These are phyloP conservation scores for Saccharomycopsis capsularis DNA, from an alignment of 805 yeast genomes.

Conservation along the genomic window DNA sequence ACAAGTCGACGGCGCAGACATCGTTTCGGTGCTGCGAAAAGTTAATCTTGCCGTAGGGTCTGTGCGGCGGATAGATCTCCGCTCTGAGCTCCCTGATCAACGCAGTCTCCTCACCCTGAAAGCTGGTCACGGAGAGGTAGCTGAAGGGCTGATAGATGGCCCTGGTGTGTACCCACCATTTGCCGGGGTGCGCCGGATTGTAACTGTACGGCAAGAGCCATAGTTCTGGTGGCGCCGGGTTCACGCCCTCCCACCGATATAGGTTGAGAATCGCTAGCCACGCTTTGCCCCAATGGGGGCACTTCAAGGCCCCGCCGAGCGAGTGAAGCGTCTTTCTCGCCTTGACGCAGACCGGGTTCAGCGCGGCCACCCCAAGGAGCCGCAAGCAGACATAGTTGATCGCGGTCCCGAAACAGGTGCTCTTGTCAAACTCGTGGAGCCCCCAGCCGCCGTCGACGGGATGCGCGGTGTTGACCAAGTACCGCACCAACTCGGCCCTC, in stretches of 20 bases:
- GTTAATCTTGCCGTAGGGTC: slow-evolving; percentile 57
- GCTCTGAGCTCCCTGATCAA: slow-evolving; percentile 57
- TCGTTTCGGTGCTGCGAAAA: slow-evolving; percentile 68
- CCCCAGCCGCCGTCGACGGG: slow-evolving; percentile 99
- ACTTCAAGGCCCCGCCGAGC: slow-evolving; percentile 84
- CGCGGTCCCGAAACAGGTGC: slow-evolving; percentile 92
- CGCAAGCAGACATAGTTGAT: slow-evolving; percentile 80
- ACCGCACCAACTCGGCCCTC: slow-evolving; percentile 68
- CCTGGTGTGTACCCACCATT: slow-evolving; percentile 99
- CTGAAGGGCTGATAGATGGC: slow-evolving; percentile 86
- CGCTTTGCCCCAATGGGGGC: slow-evolving; percentile 97
- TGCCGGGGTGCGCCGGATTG: slow-evolving; percentile 80
- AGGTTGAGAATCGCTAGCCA: slow-evolving; percentile 78
- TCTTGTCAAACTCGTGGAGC: slow-evolving; percentile 81
- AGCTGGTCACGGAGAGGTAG: slow-evolving; percentile 55
- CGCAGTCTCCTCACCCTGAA: slow-evolving; percentile 54
- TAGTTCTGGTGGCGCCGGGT: slow-evolving; percentile 95
- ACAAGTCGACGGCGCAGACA: slow-evolving; percentile 87
- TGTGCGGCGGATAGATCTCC: slow-evolving; percentile 58
- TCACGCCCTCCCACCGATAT: slow-evolving; percentile 94
- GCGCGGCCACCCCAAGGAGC: slow-evolving; percentile 63
- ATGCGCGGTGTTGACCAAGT: slow-evolving; percentile 84
- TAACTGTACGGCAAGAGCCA: slow-evolving; percentile 78
- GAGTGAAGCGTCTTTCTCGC: slow-evolving; percentile 65
- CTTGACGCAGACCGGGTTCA: slow-evolving; percentile 69